phyloP scores from a whole-genome alignment of 202 grass and related monocot species.

The Eragrostis tef region DNA sequence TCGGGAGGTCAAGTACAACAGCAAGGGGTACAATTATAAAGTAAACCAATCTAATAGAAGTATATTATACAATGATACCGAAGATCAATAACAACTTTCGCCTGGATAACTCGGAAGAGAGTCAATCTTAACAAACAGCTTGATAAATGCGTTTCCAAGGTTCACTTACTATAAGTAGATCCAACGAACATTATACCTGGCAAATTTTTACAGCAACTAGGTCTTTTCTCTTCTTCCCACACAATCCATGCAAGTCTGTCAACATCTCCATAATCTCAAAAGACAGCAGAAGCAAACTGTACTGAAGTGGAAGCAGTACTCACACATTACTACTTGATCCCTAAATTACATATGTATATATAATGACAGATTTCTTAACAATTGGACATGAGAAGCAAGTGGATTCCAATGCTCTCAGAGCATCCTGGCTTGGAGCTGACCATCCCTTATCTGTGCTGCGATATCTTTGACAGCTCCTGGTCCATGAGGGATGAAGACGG shows the following conservation, averaged over 20 bases:
- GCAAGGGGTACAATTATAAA: neutral
- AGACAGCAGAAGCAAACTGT: slow-evolving; percentile 34
- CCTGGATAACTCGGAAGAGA: neutral
- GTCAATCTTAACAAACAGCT: neutral
- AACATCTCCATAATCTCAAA: neutral
- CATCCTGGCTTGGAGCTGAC: slow-evolving; percentile 62
- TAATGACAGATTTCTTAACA: neutral
- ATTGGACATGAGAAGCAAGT: neutral
- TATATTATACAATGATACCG: neutral
- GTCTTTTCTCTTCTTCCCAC: neutral
- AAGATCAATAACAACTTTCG: neutral
- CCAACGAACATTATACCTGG: neutral
- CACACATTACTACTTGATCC: slow-evolving; percentile 6
- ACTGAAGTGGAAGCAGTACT: slow-evolving; percentile 32
- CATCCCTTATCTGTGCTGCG: slow-evolving; percentile 76
- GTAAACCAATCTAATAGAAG: no score
- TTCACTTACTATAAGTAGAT: slow-evolving; percentile 1
- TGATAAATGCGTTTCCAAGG: neutral
- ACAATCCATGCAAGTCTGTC: slow-evolving; percentile 8
- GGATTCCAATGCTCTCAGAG: slow-evolving; percentile 3
- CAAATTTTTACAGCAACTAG: slow-evolving; percentile 25
- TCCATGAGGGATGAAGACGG: slow-evolving; percentile 85
- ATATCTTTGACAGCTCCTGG: slow-evolving; percentile 74
- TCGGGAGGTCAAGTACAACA: neutral
- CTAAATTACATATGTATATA: slow-evolving; percentile 22